Conservation (phyloP, 192 early-diverging fungal genomes). For the Coemansia sp. region DNA sequence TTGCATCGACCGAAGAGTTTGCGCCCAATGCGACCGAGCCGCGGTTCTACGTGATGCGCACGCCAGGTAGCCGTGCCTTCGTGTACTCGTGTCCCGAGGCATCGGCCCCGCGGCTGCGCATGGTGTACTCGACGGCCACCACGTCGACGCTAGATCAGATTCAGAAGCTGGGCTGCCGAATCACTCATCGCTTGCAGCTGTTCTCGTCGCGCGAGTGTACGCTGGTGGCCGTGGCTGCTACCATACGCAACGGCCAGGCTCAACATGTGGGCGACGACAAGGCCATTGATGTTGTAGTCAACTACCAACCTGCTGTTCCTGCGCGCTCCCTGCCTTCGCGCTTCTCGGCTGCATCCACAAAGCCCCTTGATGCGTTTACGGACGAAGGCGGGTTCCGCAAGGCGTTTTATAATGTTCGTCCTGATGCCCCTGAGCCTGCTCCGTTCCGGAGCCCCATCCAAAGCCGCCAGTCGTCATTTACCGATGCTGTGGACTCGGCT, state of each 20-base stretch:
- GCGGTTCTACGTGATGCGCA: slow-evolving; percentile 53
- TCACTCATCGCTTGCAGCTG: slow-evolving; percentile 44
- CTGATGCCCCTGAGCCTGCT: slow-evolving; percentile 38
- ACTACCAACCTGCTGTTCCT: slow-evolving; percentile 38
- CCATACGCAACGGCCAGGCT: slow-evolving; percentile 43
- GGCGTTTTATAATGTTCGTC: slow-evolving; percentile 38
- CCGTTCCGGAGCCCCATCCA: slow-evolving; percentile 24
- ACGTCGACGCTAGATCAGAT: slow-evolving; percentile 40
- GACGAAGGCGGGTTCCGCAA: slow-evolving; percentile 49
- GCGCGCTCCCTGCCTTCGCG: slow-evolving; percentile 45
- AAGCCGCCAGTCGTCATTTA: background rate
- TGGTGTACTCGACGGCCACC: slow-evolving; percentile 54
- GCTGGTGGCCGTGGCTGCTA: slow-evolving; percentile 39
- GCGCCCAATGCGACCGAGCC: slow-evolving; percentile 38
- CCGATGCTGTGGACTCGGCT: slow-evolving; percentile 32
- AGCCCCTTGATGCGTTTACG: slow-evolving; percentile 40
- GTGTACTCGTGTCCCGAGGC: slow-evolving; percentile 54
- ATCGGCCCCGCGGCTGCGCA: slow-evolving; percentile 51
- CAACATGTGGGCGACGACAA: slow-evolving; percentile 43
- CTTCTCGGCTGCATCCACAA: slow-evolving; percentile 35
- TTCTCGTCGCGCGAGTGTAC: slow-evolving; percentile 51
- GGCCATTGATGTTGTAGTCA: slow-evolving; percentile 42
- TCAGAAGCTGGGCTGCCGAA: slow-evolving; percentile 38
- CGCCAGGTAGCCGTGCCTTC: slow-evolving; percentile 44
- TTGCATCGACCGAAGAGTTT: slow-evolving; percentile 41